phyloP scores from a whole-genome alignment of 805 yeast genomes.

The Ogataea haglerorum region DNA sequence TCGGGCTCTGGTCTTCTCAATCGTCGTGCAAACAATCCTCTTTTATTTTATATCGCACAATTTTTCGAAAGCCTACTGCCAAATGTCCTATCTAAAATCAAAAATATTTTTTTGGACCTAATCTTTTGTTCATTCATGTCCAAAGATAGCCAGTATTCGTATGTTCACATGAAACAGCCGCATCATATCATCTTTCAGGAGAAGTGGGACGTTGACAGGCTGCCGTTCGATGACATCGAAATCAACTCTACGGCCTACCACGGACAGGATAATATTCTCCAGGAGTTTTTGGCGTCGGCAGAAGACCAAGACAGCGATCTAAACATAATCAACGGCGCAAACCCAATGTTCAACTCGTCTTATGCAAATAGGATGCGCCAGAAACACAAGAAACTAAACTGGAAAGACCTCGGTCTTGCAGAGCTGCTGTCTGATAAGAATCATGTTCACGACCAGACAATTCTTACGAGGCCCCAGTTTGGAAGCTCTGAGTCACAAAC shows the following conservation, averaged over 20 bases:
- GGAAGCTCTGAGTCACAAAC: constrained; percentile 12
- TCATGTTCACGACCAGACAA: constrained; percentile 25
- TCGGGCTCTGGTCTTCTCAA: no score
- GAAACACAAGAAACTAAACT: constrained; percentile 27
- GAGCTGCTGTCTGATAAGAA: constrained; percentile 19
- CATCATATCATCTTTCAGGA: constrained; percentile 31
- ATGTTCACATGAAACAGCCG: constrained; percentile 32
- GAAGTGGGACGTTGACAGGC: constrained; percentile 30
- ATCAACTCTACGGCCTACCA: constrained; percentile 19
- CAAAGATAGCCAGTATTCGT: constrained; percentile 28
- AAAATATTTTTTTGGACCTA: no score
- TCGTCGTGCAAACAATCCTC: no score
- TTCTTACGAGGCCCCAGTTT: constrained; percentile 23
- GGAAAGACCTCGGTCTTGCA: constrained; percentile 30
- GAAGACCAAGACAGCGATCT: constrained; percentile 30
- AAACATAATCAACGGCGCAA: constrained; percentile 21
- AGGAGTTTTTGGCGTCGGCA: constrained; percentile 25
- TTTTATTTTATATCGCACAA: no score
- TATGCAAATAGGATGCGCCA: constrained; percentile 26
- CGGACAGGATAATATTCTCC: constrained; percentile 24
- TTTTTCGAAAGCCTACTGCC: no score
- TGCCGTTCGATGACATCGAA: constrained; percentile 34
- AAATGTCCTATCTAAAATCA: no score
- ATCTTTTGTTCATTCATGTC: constrained; percentile 17
- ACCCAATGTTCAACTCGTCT: constrained; percentile 29